phyloP scores from a whole-genome alignment of 257 asterid genomes.

The Thymus mandschuricus region DNA sequence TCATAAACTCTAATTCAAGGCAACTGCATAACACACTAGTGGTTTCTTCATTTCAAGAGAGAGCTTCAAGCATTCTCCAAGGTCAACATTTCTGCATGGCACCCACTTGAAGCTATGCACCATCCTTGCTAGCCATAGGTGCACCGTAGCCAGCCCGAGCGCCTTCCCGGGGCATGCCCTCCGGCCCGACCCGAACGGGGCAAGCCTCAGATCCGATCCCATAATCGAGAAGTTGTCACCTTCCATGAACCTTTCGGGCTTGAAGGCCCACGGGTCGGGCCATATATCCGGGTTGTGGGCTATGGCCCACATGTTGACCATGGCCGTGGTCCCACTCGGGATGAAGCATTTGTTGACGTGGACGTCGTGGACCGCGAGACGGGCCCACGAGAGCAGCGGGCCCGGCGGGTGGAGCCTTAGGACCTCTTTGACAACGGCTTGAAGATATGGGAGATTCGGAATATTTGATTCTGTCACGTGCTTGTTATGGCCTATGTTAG shows the following conservation, averaged over 20 bases:
- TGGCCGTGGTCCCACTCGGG: conserved; percentile 68
- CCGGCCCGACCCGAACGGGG: conserved; percentile 80
- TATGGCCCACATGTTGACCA: conserved; percentile 90
- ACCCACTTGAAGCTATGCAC: conserved; percentile 59
- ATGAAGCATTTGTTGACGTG: conserved; percentile 50
- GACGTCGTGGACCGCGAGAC: conserved; percentile 56
- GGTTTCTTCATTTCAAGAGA: conserved; percentile 65
- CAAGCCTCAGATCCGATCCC: conserved; percentile 81
- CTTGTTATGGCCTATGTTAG: conserved; percentile 24
- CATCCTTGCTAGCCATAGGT: conserved; percentile 61
- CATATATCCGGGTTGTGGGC: conserved; percentile 61
- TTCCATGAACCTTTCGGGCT: conserved; percentile 60
- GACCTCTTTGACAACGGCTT: conserved; percentile 58
- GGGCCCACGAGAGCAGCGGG: conserved; percentile 81
- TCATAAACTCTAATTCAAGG: neutral
- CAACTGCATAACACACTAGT: conserved; percentile 35
- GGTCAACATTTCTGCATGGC: conserved; percentile 41
- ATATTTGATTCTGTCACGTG: conserved; percentile 46
- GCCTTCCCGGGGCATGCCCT: conserved; percentile 69
- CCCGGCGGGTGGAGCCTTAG: conserved; percentile 71
- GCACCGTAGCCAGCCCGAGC: conserved; percentile 62
- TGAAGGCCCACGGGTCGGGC: conserved; percentile 60
- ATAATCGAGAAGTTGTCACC: conserved; percentile 47
- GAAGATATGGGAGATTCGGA: conserved; percentile 54
- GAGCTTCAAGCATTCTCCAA: conserved; percentile 52